Evolutionary conservation across 1,284 basidiomycete species (phyloP).

Genomic region (Apiotrichum laibachii): DNA sequence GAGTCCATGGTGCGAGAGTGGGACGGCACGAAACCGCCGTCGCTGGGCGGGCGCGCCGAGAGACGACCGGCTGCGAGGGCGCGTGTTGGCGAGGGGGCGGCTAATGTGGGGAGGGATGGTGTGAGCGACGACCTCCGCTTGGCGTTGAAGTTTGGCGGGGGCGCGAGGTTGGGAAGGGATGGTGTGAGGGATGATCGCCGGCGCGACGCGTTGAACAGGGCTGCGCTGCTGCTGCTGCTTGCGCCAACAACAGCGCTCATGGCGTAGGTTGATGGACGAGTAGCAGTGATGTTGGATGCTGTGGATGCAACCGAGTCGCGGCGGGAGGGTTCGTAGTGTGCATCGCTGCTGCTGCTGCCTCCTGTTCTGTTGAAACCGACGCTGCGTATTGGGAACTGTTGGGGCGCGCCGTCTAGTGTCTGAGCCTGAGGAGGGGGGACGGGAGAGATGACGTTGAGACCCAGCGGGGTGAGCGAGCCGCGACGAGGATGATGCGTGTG

Average conservation of each 20-base stretch:
- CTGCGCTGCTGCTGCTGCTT: background rate
- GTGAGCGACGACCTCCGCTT: constrained; percentile 39
- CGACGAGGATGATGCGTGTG: constrained; percentile 52
- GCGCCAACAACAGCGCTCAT: background rate
- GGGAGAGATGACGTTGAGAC: constrained; percentile 50
- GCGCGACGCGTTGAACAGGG: background rate
- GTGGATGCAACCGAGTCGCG: constrained; percentile 26
- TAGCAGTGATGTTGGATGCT: constrained; percentile 41
- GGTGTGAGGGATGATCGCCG: constrained; percentile 43
- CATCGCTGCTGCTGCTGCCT: background rate
- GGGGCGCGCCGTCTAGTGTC: constrained; percentile 4
- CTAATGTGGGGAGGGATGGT: constrained; percentile 34
- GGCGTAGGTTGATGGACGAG: constrained; percentile 23
- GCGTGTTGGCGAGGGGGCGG: constrained; percentile 39
- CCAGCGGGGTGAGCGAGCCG: constrained; percentile 47
- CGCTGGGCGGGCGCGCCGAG: constrained; percentile 13
- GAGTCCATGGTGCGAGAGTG: constrained; percentile 23
- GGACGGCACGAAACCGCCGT: constrained; percentile 15
- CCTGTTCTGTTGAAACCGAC: constrained; percentile 31
- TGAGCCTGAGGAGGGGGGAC: constrained; percentile 31
- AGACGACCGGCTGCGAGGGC: constrained; percentile 31
- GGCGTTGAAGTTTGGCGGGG: constrained; percentile 15
- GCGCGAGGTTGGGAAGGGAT: constrained; percentile 27
- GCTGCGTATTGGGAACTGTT: constrained; percentile 23
- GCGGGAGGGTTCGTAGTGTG: constrained; percentile 10